Evolutionary conservation across 768 basidiomycete genomes (phyloP).

Genomic region (Suillus lakei): DNA sequence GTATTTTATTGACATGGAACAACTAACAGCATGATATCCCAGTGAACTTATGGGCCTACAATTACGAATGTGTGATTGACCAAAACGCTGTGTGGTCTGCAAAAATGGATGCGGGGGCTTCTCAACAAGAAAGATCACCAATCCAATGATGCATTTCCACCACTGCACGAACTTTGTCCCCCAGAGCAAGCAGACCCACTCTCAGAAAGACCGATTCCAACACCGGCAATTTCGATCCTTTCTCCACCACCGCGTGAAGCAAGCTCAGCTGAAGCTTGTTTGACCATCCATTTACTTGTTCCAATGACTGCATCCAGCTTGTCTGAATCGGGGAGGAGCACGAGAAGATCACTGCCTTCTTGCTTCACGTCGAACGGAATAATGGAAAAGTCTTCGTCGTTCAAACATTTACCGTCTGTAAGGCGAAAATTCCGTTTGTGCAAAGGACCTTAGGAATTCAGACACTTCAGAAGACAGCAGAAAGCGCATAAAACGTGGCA

Average conservation of each 20-base stretch:
- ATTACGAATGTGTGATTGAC: no score
- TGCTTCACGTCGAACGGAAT: conserved; percentile 63
- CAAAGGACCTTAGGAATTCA: conserved; percentile 50
- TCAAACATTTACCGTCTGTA: conserved; percentile 58
- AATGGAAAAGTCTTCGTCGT: conserved; percentile 62
- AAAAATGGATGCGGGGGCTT: no score
- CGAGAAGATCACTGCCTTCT: conserved; percentile 46
- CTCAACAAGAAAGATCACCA: no score
- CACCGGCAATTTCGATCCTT: conserved; percentile 42
- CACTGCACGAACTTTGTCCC: not conserved
- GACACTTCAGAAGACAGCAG: not conserved
- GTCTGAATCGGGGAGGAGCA: conserved; percentile 55
- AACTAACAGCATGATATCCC: no score
- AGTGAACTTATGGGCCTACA: no score
- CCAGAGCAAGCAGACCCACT: conserved; percentile 13
- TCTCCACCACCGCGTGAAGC: conserved; percentile 30
- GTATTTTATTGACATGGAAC: no score
- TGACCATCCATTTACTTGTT: conserved; percentile 67
- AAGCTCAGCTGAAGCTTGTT: conserved; percentile 52
- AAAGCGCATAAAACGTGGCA: conserved; percentile 5
- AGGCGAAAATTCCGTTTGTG: conserved; percentile 72
- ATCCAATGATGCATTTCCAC: conserved; percentile 16
- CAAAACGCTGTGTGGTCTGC: no score
- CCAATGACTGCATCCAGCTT: conserved; percentile 67
- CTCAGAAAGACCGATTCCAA: conserved; percentile 1